Conservation (phyloP, 495 filamentous ascomycete species). For the Neurospora sp. region DNA sequence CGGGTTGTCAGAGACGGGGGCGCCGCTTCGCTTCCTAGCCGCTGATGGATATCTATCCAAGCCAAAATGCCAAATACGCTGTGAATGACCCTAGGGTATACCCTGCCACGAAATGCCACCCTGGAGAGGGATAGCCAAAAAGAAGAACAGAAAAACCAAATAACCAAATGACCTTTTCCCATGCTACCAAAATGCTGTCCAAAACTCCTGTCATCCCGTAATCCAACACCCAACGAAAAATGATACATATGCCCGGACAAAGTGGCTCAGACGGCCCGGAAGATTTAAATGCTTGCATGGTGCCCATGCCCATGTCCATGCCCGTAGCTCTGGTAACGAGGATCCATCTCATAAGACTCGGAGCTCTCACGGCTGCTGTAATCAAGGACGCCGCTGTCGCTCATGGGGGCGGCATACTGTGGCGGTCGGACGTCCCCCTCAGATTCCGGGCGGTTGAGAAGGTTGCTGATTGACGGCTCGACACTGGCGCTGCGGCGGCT, state of each 20-base stretch:
- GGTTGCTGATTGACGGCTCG: conserved; percentile 9
- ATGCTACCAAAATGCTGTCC: background rate
- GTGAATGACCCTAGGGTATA: background rate
- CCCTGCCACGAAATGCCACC: background rate
- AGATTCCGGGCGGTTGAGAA: conserved; percentile 13
- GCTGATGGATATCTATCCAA: background rate
- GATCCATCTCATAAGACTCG: background rate
- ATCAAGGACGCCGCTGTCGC: conserved; percentile 28
- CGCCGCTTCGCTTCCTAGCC: background rate
- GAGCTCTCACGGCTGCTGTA: conserved; percentile 21
- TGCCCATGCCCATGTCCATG: background rate
- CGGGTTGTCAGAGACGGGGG: background rate
- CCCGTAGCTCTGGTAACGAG: background rate
- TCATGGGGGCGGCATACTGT: conserved; percentile 15
- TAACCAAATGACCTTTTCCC: background rate
- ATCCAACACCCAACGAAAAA: background rate
- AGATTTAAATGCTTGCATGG: background rate
- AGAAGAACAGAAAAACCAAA: background rate
- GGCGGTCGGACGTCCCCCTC: conserved; percentile 18
- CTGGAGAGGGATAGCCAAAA: background rate
- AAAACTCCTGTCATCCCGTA: background rate
- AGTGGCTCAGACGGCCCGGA: background rate
- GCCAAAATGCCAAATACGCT: background rate
- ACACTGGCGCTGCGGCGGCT: conserved; percentile 2
- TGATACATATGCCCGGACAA: background rate